Percentiles rank a stretch among this genome's conserved stretches.
phyloP scores from a whole-genome alignment of 257 asterid species.

The Solanum clarkiae region DNA sequence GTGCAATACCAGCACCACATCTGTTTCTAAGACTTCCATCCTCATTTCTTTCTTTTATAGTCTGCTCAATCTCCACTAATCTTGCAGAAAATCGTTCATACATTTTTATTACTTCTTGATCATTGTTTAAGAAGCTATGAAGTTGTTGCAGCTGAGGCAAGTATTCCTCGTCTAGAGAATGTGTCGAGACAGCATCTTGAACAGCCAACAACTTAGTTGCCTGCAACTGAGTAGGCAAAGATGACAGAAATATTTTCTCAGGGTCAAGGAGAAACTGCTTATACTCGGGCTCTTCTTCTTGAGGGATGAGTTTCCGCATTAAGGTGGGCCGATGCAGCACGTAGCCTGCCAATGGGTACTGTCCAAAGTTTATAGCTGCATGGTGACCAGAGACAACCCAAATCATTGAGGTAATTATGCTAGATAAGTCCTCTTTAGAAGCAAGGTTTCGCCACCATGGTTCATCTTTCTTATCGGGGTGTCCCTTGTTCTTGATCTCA shows the following conservation, averaged over 20 bases:
- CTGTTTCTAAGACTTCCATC: not conserved
- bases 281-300: not conserved
- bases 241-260: not conserved
- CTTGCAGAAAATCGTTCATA: not conserved
- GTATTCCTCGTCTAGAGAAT: conserved; percentile 2
- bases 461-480: not conserved
- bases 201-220: not conserved
- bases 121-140: not conserved
- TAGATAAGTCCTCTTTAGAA: not conserved
- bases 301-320: not conserved
- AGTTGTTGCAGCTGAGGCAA: not conserved
- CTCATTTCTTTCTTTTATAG: not conserved
- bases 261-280: not conserved
- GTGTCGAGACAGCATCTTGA: not conserved
- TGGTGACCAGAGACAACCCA: conserved; percentile 6
- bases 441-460: not conserved
- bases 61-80: not conserved
- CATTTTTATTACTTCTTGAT: not conserved
- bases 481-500: not conserved
- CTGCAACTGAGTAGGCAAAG: not conserved
- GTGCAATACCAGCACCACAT: not conserved
- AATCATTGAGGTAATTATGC: conserved; percentile 1
- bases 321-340: not conserved
- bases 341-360: not conserved
- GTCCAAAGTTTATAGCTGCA: conserved; percentile 5